phyloP scores from a whole-genome alignment of 2,329 filamentous ascomycete genomes.

The Colletotrichum liaoningense region DNA sequence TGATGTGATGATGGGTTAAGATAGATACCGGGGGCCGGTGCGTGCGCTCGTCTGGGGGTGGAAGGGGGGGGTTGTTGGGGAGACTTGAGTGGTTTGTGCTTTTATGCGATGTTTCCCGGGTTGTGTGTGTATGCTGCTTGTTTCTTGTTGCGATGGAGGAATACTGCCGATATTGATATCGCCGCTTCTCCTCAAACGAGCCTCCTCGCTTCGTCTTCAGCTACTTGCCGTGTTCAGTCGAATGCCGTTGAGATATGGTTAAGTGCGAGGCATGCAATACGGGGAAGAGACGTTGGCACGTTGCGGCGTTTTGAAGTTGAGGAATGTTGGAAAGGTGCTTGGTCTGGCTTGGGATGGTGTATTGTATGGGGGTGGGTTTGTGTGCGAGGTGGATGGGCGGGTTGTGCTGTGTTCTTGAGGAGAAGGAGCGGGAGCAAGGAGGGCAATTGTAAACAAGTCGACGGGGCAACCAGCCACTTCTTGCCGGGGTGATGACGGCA shows the following conservation, averaged over 20 bases:
- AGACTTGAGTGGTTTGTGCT: conserved; percentile 19
- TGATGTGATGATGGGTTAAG: conserved; percentile 1
- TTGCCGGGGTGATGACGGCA: conserved; percentile 37
- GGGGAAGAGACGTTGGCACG: conserved; percentile 25
- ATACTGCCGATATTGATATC: background rate
- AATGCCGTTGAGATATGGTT: conserved; percentile 28
- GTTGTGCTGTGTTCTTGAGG: conserved; percentile 37
- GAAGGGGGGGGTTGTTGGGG: conserved; percentile 21
- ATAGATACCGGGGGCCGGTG: conserved; percentile 19
- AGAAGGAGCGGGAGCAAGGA: conserved; percentile 34
- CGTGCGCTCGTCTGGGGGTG: conserved; percentile 14
- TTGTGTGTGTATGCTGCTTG: conserved; percentile 20
- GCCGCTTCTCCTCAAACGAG: conserved; percentile 6
- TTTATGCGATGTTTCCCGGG: conserved; percentile 32
- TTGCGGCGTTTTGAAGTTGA: conserved; percentile 26
- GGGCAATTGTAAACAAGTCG: conserved; percentile 41
- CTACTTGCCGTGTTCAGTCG: conserved; percentile 21
- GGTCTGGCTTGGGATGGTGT: conserved; percentile 21
- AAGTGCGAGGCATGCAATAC: conserved; percentile 6
- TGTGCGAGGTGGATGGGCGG: conserved; percentile 36
- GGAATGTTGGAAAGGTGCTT: conserved; percentile 33
- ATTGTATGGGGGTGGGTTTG: conserved; percentile 35
- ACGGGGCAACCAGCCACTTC: conserved; percentile 40
- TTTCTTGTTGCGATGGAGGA: background rate
- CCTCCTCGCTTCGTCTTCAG: background rate